Percentiles rank a stretch among this genome's conserved stretches.
phyloP scores from a whole-genome alignment of 176 grass and related monocot genomes.

The Triticum timopheevii region DNA sequence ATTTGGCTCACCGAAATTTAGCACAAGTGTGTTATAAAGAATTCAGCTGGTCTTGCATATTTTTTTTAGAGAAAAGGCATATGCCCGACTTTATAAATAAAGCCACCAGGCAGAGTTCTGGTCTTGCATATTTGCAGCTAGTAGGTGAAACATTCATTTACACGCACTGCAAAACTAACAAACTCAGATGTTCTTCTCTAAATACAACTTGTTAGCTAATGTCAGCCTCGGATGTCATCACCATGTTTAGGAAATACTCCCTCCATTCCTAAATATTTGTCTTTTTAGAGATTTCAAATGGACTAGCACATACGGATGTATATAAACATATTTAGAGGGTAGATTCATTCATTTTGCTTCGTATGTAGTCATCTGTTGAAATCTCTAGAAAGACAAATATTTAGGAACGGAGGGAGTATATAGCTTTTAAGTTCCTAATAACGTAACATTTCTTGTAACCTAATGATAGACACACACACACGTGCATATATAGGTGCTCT shows the following conservation, averaged over 20 bases:
- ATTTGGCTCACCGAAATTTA: constrained; percentile 8
- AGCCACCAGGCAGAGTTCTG: neutral
- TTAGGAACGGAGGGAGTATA: neutral
- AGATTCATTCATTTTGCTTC: no score
- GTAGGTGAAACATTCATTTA: neutral
- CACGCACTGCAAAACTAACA: neutral
- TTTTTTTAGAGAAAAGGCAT: neutral
- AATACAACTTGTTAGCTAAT: neutral
- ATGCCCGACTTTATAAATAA: no score
- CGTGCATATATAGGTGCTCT: neutral
- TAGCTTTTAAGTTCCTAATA: neutral
- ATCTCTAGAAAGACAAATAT: no score
- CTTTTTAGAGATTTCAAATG: no score
- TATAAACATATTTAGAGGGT: no score
- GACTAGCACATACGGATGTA: no score
- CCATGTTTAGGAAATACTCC: neutral
- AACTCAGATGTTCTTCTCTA: neutral
- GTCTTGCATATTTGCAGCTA: neutral
- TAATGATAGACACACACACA: neutral
- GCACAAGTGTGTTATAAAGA: neutral
- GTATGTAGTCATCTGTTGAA: no score
- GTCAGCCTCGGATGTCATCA: neutral
- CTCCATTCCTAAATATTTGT: no score
- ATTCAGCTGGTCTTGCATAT: neutral
- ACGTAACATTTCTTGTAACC: neutral